These are phyloP conservation scores for Colletotrichum sp. DNA, from an alignment of 2,329 filamentous ascomycete genomes.

Conservation along the genomic window DNA sequence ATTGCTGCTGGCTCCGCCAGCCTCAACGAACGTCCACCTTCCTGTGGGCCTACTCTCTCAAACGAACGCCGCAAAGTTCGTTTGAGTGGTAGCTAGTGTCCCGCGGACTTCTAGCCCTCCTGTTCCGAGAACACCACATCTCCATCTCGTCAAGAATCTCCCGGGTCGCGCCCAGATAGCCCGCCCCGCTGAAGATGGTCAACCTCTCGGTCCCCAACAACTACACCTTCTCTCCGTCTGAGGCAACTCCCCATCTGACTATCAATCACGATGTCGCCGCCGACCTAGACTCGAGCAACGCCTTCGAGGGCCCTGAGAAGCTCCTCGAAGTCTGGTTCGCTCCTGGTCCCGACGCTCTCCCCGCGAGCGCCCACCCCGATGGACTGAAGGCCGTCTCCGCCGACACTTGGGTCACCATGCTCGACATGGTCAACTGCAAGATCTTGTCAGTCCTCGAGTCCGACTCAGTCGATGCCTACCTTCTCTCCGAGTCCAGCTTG, in stretches of 20 bases:
- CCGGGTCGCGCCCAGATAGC: constrained; percentile 22
- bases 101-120: constrained; percentile 65
- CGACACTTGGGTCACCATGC: constrained; percentile 93
- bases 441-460: constrained; percentile 93
- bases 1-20: constrained; percentile 89
- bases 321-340: constrained; percentile 98
- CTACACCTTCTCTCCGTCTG: constrained; percentile 82
- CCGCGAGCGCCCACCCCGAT: constrained; percentile 69
- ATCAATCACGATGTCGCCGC: constrained; percentile 96
- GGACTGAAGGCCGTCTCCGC: constrained; percentile 86
- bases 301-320: constrained; percentile 98
- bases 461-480: constrained; percentile 92
- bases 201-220: constrained; percentile 78
- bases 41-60: constrained; percentile 98
- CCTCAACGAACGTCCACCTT: constrained; percentile 65
- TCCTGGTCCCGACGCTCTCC: constrained; percentile 74
- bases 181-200: constrained; percentile 64
- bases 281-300: constrained; percentile 92
- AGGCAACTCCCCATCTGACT: constrained; percentile 86
- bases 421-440: constrained; percentile 98
- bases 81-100: constrained; percentile 98
- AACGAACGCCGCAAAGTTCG: constrained; percentile 92
- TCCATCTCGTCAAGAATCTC: constrained; percentile 22
- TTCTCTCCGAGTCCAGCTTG: constrained; percentile 99
- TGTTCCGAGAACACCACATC: not conserved